These are phyloP conservation scores for Emericellopsis cladophorae DNA, from an alignment of 2,329 filamentous ascomycete species.

Conservation along the genomic window DNA sequence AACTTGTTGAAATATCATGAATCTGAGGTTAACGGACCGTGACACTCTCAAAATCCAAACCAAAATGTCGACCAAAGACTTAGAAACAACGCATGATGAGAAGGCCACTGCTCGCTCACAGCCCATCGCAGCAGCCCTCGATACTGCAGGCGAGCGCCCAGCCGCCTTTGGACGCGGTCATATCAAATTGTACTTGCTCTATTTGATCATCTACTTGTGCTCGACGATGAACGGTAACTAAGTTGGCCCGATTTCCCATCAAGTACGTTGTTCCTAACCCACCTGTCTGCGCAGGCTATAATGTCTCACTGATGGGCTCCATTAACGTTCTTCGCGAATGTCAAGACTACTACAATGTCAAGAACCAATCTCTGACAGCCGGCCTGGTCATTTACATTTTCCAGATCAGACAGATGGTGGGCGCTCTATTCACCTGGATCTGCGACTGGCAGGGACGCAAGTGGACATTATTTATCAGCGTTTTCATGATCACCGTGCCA, in stretches of 20 bases:
- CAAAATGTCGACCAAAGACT: no score
- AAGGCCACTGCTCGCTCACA: no score
- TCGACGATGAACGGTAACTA: neutral
- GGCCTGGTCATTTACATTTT: slow-evolving; percentile 1
- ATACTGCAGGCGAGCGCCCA: no score
- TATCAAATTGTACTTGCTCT: neutral
- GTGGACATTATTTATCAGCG: slow-evolving; percentile 1
- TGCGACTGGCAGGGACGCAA: slow-evolving; percentile 2
- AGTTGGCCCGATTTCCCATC: no score
- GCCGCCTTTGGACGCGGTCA: neutral
- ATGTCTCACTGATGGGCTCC: slow-evolving; percentile 1
- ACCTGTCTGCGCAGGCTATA: neutral
- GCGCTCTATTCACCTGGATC: slow-evolving; percentile 1
- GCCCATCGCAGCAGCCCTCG: no score
- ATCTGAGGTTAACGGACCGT: no score
- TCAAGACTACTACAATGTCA: slow-evolving; percentile 1
- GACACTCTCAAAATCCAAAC: no score
- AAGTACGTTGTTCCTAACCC: neutral
- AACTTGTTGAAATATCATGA: no score
- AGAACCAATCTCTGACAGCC: neutral
- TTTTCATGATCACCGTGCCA: neutral
- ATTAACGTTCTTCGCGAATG: slow-evolving; percentile 1
- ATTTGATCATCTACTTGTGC: slow-evolving; percentile 1
- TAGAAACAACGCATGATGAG: no score
- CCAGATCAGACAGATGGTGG: slow-evolving; percentile 1